Evolutionary conservation across 768 basidiomycete species (phyloP).

Genomic region (Leccinum barrowsii): DNA sequence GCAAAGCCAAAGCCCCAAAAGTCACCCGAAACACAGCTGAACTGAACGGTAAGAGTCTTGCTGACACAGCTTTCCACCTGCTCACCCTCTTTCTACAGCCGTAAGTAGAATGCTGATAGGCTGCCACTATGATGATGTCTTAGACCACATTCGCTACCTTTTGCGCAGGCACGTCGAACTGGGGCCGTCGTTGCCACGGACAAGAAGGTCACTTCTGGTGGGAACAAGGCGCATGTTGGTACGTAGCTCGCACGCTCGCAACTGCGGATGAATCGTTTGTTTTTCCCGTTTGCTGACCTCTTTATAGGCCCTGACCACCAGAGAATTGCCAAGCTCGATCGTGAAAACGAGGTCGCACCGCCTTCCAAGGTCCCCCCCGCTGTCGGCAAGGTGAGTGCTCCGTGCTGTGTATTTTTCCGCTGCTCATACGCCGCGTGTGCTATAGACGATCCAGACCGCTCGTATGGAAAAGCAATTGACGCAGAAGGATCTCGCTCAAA

Average conservation of each 20-base stretch:
- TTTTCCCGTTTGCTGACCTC: too few relatives aligned
- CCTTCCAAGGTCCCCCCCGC: constrained; percentile 72
- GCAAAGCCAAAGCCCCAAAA: constrained; percentile 58
- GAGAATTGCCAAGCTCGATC: constrained; percentile 88
- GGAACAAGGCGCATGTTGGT: constrained; percentile 80
- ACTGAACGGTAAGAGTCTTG: constrained; percentile 42
- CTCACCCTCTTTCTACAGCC: constrained; percentile 38
- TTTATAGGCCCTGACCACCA: constrained; percentile 84
- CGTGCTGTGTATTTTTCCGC: background rate
- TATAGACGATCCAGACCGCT: constrained; percentile 75
- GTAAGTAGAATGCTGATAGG: constrained; percentile 37
- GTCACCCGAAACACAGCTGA: constrained; percentile 60
- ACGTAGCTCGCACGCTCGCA: constrained; percentile 10
- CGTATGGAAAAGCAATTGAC: constrained; percentile 76
- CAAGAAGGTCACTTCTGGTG: constrained; percentile 66
- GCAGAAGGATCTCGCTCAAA: constrained; percentile 90
- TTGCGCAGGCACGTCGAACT: constrained; percentile 61
- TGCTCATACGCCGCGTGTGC: constrained; percentile 7
- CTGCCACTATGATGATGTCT: background rate
- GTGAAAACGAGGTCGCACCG: constrained; percentile 93
- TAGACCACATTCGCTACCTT: constrained; percentile 8
- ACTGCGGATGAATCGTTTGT: background rate
- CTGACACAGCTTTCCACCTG: background rate
- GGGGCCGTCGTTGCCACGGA: constrained; percentile 81
- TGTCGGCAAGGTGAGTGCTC: constrained; percentile 62